A percentile compares a stretch with the other conserved stretches of the same genome.
These are phyloP conservation scores for Trichosporon faecale DNA, from an alignment of 1,284 basidiomycete genomes.

Conservation along the genomic window DNA sequence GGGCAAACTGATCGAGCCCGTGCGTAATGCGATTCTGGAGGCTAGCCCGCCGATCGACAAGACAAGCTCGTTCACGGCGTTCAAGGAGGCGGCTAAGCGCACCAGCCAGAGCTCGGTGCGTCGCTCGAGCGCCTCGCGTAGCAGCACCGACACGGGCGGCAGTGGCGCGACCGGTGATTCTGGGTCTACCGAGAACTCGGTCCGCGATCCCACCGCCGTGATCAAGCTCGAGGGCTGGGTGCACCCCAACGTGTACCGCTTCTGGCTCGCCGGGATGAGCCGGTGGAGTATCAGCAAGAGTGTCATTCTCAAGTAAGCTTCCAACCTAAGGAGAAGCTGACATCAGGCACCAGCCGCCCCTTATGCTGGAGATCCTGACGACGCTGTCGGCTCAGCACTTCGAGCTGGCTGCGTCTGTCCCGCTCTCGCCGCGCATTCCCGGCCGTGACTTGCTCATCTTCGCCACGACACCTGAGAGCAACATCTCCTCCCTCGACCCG, in stretches of 20 bases:
- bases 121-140: constrained; percentile 2
- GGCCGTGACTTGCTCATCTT: constrained; percentile 47
- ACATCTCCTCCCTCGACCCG: constrained; percentile 23
- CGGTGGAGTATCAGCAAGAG: constrained; percentile 26
- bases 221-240: constrained; percentile 49
- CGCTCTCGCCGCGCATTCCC: constrained; percentile 33
- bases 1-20: constrained; percentile 34
- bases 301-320: neutral
- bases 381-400: constrained; percentile 34
- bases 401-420: constrained; percentile 35
- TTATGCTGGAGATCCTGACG: constrained; percentile 38
- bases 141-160: constrained; percentile 11
- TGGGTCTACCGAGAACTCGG: neutral
- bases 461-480: constrained; percentile 33
- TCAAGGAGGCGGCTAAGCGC: constrained; percentile 14
- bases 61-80: neutral
- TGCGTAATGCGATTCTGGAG: constrained; percentile 36
- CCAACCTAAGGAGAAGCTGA: neutral
- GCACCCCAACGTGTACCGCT: constrained; percentile 45
- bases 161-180: neutral
- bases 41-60: constrained; percentile 8
- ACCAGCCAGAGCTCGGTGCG: neutral
- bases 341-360: constrained; percentile 37
- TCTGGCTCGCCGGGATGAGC: constrained; percentile 46
- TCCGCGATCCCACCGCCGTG: constrained; percentile 9